Evolutionary conservation across 257 asterid genomes (phyloP), one percentile per base, ranked within the genome.

Genomic region (Solanum sejunctum): DNA sequence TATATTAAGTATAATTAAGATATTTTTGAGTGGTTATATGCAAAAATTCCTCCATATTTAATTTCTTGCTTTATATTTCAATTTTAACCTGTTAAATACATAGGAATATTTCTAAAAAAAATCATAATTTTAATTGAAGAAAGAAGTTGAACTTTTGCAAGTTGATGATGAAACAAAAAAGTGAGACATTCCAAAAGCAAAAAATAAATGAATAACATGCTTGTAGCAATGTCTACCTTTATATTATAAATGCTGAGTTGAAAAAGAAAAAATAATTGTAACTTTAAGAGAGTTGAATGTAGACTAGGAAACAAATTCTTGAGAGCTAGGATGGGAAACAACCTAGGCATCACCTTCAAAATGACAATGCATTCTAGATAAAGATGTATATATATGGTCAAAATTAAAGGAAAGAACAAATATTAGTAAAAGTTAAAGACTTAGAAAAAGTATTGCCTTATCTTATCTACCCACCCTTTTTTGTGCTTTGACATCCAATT

Each of bases 381-480:
- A 36, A 21, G 36, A 39, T 26, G 2, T 18, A 57, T 23, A 26
- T 12, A 1, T 16, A 7, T 36, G 81, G 82, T 70, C 81, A 84
- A 84, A n/a, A 10, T 60, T 60, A 60, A 82, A 60, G 77, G 39
- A 63, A 82, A 82, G 26, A 82, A 47, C 78, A 82, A 60, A 43
- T 15, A 28, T 16, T 8, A 12, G 56, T 63, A 26, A 54, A 66
- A 51, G 85, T 8, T 66, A 13, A 51, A 20, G 54, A 36, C 28
- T 39, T 61, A 10, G 80, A 39, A 52, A 75, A 49, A 54, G 51
- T 70, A 67, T 55, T 67, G 54, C 70, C 56, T 84, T 69, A 84
- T 84, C 86, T 84, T 55, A 47, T 52, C 67, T 70, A 70, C 86
- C 86, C 80, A 70, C 67, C 85, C 58, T 75, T 84, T 11, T 11